Evolutionary conservation across 192 early-diverging fungal species (phyloP).

Genomic region (Diversispora epigaea): DNA sequence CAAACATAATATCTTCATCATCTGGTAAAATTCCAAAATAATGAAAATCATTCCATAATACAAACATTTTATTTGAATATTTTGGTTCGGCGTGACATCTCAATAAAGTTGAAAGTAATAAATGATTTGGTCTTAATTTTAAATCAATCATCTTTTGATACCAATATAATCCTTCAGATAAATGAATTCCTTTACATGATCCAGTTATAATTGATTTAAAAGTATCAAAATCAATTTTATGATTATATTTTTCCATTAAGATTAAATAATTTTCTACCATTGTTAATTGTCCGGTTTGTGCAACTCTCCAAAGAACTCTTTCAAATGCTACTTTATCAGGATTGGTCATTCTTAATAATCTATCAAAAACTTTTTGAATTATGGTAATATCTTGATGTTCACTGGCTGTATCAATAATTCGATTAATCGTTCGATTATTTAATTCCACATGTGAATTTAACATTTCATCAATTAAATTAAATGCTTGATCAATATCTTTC

Average conservation of each 20-base stretch:
- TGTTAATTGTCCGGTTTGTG: not conserved
- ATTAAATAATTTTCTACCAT: slow-evolving; percentile 6
- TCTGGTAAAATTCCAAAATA: slow-evolving; percentile 1
- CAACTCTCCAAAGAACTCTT: slow-evolving; percentile 13
- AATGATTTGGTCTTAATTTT: not conserved
- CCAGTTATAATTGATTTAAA: slow-evolving; percentile 22
- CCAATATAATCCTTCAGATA: not conserved
- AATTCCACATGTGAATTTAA: slow-evolving; percentile 10
- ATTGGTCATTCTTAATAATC: not conserved
- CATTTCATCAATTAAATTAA: slow-evolving; percentile 36
- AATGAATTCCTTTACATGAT: not conserved
- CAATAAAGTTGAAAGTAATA: not conserved
- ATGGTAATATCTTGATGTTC: not conserved
- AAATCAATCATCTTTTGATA: not conserved
- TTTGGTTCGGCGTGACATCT: not conserved
- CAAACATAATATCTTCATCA: slow-evolving; percentile 3
- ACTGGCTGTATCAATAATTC: slow-evolving; percentile 17
- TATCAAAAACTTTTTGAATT: not conserved
- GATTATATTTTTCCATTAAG: slow-evolving; percentile 11
- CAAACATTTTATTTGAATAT: not conserved
- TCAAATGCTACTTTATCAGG: not conserved
- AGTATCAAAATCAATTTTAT: not conserved
- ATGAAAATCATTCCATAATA: slow-evolving; percentile 22
- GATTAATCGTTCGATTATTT: slow-evolving; percentile 32
- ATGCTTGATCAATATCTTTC: slow-evolving; percentile 17